Evolutionary conservation across 371 early-diverging fungal species (phyloP), one percentile per base, ranked within the genome.

Genomic region (Rozella allomycis): DNA sequence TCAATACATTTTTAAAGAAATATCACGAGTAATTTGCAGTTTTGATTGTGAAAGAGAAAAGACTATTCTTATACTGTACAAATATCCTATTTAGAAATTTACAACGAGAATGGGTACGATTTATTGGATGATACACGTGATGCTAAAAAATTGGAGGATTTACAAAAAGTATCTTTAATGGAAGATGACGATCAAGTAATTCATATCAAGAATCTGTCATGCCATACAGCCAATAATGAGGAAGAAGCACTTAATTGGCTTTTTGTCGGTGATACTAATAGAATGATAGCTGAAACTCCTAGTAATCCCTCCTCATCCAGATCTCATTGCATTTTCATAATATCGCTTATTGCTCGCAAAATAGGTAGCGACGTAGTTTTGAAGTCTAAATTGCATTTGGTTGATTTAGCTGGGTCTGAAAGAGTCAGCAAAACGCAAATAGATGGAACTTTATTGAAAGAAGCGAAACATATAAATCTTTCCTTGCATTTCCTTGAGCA

Each of bases 361-460:
- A 42, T 41, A 4, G 58, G 58, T 1, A 52, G 48, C 11, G 55
- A 46, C 27, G 40, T 41, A 18, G 40, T 55, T 10, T 49, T 60
- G 25, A 33, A 52, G 28, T 52, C 58, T 18, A 68, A 66, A 38
- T 43, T 76, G 25, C 67, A 63, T 40, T 41, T 76, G 26, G 70
- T 76, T 12, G 77, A 76, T 62, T 45, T 76, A 20, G 77, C 77
- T 25, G 77, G 77, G 47, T 72, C 73, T 32, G 77, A 76, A 37
- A 50, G 67, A 19, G 53, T 63, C 3, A 42, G 49, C 11, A 46
- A 55, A 3, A 65, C 62, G 1, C 55, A 57, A 18, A 58, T 60
- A 29, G 51, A 51, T 27, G 62, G 67, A 23, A 51, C 40, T 1
- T 41, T 62, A 17, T 49, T 72, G 34, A 60, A 54, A 30, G 77